Conservation (phyloP, 2,329 filamentous ascomycete genomes). For the Tothia fuscella region DNA sequence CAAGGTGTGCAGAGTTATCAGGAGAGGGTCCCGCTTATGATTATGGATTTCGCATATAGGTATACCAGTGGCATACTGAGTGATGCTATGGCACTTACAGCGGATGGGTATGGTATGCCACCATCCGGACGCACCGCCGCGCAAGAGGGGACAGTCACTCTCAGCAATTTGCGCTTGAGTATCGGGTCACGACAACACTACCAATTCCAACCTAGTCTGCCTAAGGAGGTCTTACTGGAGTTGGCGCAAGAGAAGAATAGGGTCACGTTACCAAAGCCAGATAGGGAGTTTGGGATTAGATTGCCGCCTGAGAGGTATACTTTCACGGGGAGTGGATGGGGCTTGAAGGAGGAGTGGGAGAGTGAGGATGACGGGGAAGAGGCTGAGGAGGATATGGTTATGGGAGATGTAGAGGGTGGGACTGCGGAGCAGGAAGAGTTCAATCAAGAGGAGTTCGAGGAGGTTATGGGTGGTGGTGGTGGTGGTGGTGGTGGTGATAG, state of each 20-base stretch:
- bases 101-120: slow-evolving; percentile 49
- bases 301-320: slow-evolving; percentile 52
- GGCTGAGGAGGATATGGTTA: slow-evolving; percentile 18
- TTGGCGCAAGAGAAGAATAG: slow-evolving; percentile 61
- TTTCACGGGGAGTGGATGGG: slow-evolving; percentile 44
- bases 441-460: slow-evolving; percentile 19
- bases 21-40: slow-evolving; percentile 67
- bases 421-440: slow-evolving; percentile 9
- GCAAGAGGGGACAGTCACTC: slow-evolving; percentile 5
- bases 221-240: slow-evolving; percentile 65
- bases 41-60: slow-evolving; percentile 79
- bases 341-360: slow-evolving; percentile 44
- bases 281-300: slow-evolving; percentile 44
- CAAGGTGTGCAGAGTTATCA: slow-evolving; percentile 73
- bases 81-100: slow-evolving; percentile 57
- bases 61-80: slow-evolving; percentile 61
- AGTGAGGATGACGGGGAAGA: slow-evolving; percentile 35
- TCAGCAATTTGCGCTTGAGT: slow-evolving; percentile 47
- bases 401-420: slow-evolving; percentile 22
- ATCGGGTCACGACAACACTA: slow-evolving; percentile 56
- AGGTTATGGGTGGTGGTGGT: slow-evolving; percentile 14
- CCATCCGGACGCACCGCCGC: slow-evolving; percentile 3
- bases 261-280: slow-evolving; percentile 47
- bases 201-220: slow-evolving; percentile 46
- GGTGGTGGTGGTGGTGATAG: slow-evolving; percentile 18